Percentiles rank a stretch among this genome's conserved stretches.
phyloP scores from a whole-genome alignment of 2,329 filamentous ascomycete genomes.

The Polytolypa hystricis region DNA sequence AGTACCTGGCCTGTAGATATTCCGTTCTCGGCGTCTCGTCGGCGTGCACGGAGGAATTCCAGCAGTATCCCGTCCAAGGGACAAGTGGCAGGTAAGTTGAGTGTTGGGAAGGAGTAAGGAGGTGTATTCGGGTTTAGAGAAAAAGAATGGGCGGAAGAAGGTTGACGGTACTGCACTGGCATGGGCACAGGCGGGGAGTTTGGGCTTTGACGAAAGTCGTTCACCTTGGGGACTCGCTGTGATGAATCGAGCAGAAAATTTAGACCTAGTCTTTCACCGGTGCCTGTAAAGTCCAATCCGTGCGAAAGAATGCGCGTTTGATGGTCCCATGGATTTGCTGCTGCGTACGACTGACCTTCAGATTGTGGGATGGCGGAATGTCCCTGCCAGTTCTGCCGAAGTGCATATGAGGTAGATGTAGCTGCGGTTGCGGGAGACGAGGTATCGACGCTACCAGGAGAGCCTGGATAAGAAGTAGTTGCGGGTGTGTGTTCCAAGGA shows the following conservation, averaged over 20 bases:
- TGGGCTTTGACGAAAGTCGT: constrained; percentile 28
- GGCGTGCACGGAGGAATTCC: constrained; percentile 62
- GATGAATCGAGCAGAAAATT: constrained; percentile 57
- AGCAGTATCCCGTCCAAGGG: constrained; percentile 69
- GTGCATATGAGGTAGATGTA: constrained; percentile 2
- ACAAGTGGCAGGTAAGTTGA: constrained; percentile 59
- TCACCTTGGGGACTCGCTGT: constrained; percentile 44
- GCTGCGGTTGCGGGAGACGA: constrained; percentile 26
- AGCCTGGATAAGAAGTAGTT: constrained; percentile 9
- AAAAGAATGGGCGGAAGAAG: constrained; percentile 3
- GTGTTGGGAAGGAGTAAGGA: constrained; percentile 31
- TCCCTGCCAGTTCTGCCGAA: constrained; percentile 5
- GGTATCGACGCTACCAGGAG: constrained; percentile 31
- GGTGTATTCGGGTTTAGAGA: constrained; percentile 8
- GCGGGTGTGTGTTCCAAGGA: constrained; percentile 6
- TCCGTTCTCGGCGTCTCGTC: constrained; percentile 55
- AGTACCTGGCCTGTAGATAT: constrained; percentile 54
- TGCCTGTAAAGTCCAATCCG: constrained; percentile 47
- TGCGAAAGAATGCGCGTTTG: constrained; percentile 37
- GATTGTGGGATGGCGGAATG: constrained; percentile 6
- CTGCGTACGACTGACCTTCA: constrained; percentile 18
- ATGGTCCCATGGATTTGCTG: constrained; percentile 31
- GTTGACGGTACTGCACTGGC: constrained; percentile 16
- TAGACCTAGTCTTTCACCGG: constrained; percentile 56
- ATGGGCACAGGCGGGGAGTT: constrained; percentile 15